These are phyloP conservation scores for Sporothrix inflata DNA, from an alignment of 2,329 filamentous ascomycete species.

Conservation along the genomic window DNA sequence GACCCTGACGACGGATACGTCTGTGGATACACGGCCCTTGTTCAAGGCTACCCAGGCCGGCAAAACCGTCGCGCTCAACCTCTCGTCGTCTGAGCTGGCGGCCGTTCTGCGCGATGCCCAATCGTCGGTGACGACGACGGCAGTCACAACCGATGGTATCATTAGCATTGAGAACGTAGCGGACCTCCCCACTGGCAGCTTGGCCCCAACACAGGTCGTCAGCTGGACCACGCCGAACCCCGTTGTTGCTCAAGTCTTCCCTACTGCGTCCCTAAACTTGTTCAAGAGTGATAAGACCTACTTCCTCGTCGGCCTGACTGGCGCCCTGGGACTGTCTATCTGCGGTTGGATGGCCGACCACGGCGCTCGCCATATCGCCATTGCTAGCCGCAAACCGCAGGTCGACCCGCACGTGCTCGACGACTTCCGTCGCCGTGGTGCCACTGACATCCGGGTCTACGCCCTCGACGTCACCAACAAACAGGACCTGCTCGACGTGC, in stretches of 20 bases:
- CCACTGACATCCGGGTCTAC: slow-evolving; percentile 43
- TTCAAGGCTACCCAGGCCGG: slow-evolving; percentile 3
- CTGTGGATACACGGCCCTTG: slow-evolving; percentile 1
- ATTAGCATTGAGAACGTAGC: slow-evolving; percentile 23
- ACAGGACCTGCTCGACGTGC: slow-evolving; percentile 44
- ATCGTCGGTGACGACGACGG: neutral
- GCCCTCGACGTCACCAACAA: slow-evolving; percentile 53
- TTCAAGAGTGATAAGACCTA: slow-evolving; percentile 50
- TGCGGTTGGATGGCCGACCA: slow-evolving; percentile 53
- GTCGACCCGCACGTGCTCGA: slow-evolving; percentile 48
- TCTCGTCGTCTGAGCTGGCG: slow-evolving; percentile 8
- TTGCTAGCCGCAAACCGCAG: slow-evolving; percentile 48
- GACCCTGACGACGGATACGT: neutral
- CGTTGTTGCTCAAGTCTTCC: slow-evolving; percentile 36
- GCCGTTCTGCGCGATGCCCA: neutral
- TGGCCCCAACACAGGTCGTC: slow-evolving; percentile 24
- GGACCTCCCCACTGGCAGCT: neutral
- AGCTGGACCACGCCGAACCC: slow-evolving; percentile 12
- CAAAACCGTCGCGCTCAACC: slow-evolving; percentile 21
- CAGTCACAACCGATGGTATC: slow-evolving; percentile 3
- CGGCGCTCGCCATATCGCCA: slow-evolving; percentile 52
- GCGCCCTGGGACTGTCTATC: slow-evolving; percentile 55
- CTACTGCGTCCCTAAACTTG: slow-evolving; percentile 43
- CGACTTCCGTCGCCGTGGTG: slow-evolving; percentile 45
- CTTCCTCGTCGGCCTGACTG: slow-evolving; percentile 56